A percentile compares a stretch with the other conserved stretches of the same genome.
phyloP scores from a whole-genome alignment of 2,329 filamentous ascomycete species.

The Polychaeton citri region DNA sequence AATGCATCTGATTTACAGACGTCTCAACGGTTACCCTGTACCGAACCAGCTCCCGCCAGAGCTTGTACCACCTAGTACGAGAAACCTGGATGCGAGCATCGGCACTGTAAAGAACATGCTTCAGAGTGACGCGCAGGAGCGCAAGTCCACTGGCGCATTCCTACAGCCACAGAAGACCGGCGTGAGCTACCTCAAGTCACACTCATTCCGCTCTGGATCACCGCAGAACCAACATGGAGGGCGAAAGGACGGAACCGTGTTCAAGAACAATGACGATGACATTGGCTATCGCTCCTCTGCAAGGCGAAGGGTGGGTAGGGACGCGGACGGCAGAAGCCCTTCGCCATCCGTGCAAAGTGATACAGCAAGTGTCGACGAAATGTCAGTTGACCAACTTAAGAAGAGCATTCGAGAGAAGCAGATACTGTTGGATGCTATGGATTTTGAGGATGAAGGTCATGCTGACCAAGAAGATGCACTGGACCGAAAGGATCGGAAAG shows the following conservation, averaged over 20 bases:
- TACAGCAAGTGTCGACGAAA: slow-evolving; percentile 63
- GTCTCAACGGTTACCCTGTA: slow-evolving; percentile 88
- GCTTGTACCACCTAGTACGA: slow-evolving; percentile 83
- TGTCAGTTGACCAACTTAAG: slow-evolving; percentile 72
- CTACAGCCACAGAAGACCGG: slow-evolving; percentile 90
- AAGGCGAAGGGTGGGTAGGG: slow-evolving; percentile 61
- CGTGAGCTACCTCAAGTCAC: slow-evolving; percentile 94
- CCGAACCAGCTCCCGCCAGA: slow-evolving; percentile 80
- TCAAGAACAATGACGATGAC: slow-evolving; percentile 87
- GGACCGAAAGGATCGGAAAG: slow-evolving; percentile 77
- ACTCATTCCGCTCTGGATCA: slow-evolving; percentile 64
- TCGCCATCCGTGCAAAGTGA: slow-evolving; percentile 60
- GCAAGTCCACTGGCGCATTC: slow-evolving; percentile 80
- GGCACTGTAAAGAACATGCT: slow-evolving; percentile 85
- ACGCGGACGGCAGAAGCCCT: slow-evolving; percentile 51
- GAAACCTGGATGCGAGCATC: slow-evolving; percentile 85
- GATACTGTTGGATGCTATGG: slow-evolving; percentile 85
- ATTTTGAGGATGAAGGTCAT: slow-evolving; percentile 85
- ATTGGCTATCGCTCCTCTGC: slow-evolving; percentile 83
- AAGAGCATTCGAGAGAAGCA: slow-evolving; percentile 94
- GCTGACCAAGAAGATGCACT: slow-evolving; percentile 84
- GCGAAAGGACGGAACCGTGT: slow-evolving; percentile 90
- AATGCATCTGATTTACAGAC: slow-evolving; percentile 98
- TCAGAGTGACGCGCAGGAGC: slow-evolving; percentile 73
- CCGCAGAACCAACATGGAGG: slow-evolving; percentile 32